These are phyloP conservation scores for Insectozyma bohioensis DNA, from an alignment of 1,139 yeast species.

Conservation along the genomic window DNA sequence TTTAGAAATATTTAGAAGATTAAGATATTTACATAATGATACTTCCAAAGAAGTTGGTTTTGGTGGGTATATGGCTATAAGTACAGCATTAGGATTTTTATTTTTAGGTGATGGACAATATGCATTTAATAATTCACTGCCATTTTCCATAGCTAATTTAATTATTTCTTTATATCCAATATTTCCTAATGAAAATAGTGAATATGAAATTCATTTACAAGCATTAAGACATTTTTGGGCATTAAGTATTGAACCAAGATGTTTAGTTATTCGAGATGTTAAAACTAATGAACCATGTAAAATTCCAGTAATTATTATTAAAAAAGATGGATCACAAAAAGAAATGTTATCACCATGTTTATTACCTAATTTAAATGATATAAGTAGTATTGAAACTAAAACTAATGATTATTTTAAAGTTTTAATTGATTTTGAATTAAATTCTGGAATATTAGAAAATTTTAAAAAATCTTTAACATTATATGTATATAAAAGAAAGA, in stretches of 20 bases:
- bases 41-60: slow-evolving; percentile 50
- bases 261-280: slow-evolving; percentile 73
- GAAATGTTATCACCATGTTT: slow-evolving; percentile 60
- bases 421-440: slow-evolving; percentile 36
- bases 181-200: slow-evolving; percentile 50
- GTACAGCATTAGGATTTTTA: slow-evolving; percentile 81
- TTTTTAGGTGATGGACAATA: slow-evolving; percentile 93
- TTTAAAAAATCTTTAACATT: slow-evolving; percentile 48
- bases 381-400: slow-evolving; percentile 41
- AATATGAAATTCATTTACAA: slow-evolving; percentile 67
- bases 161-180: slow-evolving; percentile 76
- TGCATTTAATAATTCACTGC: slow-evolving; percentile 64
- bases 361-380: slow-evolving; percentile 57
- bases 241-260: slow-evolving; percentile 75
- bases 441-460: slow-evolving; percentile 38
- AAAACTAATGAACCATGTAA: slow-evolving; percentile 53
- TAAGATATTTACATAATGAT: slow-evolving; percentile 66
- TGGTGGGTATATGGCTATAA: slow-evolving; percentile 78
- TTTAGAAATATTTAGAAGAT: slow-evolving; percentile 68
- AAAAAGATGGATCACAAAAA: slow-evolving; percentile 36
- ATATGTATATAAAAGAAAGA: slow-evolving; percentile 48
- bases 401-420: slow-evolving; percentile 49
- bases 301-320: slow-evolving; percentile 48
- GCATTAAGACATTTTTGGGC: slow-evolving; percentile 94
- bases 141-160: slow-evolving; percentile 71